These are phyloP conservation scores for Tylopilus subfusipes DNA, from an alignment of 768 basidiomycete species.

Conservation along the genomic window DNA sequence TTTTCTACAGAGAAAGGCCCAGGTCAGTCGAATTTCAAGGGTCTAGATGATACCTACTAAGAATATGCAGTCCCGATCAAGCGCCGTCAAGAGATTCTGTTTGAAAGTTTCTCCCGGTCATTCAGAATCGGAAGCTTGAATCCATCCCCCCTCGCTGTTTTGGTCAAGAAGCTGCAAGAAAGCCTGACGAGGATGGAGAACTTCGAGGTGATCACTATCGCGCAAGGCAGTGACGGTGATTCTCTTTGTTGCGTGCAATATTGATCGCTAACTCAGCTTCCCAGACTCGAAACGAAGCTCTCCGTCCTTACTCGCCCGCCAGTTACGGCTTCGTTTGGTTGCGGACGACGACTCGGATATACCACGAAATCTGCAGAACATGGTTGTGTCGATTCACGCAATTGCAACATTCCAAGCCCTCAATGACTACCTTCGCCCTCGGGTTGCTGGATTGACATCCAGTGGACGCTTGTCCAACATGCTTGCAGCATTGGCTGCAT, in stretches of 20 bases:
- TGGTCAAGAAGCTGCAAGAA: slow-evolving; percentile 96
- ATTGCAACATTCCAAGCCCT: slow-evolving; percentile 98
- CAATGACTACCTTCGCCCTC: slow-evolving; percentile 92
- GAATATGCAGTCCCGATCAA: slow-evolving; percentile 50
- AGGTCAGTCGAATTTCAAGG: slow-evolving; percentile 8
- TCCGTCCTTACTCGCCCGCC: slow-evolving; percentile 86
- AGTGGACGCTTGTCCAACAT: slow-evolving; percentile 74
- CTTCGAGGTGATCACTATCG: slow-evolving; percentile 90
- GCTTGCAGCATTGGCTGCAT: slow-evolving; percentile 84
- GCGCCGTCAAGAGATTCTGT: slow-evolving; percentile 72
- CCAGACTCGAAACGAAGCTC: slow-evolving; percentile 88
- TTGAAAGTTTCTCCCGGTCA: slow-evolving; percentile 70
- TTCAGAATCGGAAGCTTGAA: slow-evolving; percentile 39
- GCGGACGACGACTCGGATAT: slow-evolving; percentile 88
- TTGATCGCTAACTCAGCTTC: background rate
- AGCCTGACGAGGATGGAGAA: slow-evolving; percentile 92
- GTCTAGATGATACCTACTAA: slow-evolving; percentile 4
- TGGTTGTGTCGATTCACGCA: slow-evolving; percentile 96
- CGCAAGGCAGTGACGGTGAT: slow-evolving; percentile 75
- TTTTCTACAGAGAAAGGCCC: slow-evolving; percentile 69
- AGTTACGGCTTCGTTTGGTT: slow-evolving; percentile 84
- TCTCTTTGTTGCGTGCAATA: background rate
- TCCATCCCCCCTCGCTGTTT: slow-evolving; percentile 63
- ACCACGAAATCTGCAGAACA: slow-evolving; percentile 81
- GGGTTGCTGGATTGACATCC: slow-evolving; percentile 69